Evolutionary conservation across 345 rosid species (phyloP).

Genomic region (Angophora floribunda): DNA sequence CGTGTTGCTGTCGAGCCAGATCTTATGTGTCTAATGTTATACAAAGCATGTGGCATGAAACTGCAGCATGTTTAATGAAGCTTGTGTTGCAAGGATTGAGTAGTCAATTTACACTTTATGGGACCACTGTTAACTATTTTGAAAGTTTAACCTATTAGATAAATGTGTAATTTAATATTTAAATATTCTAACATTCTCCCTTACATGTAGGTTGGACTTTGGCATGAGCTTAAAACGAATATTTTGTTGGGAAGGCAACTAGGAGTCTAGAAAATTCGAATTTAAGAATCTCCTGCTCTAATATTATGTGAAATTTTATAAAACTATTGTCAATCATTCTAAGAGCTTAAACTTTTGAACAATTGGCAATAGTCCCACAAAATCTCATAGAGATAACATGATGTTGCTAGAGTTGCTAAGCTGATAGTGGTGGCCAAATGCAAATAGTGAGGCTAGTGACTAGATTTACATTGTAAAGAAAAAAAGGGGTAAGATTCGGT

Average conservation of each 20-base stretch:
- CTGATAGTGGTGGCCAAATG: neutral
- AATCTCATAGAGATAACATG: neutral
- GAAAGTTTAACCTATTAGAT: neutral
- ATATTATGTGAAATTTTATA: neutral
- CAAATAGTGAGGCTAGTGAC: neutral
- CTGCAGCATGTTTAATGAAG: neutral
- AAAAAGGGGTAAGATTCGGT: neutral
- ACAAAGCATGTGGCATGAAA: neutral
- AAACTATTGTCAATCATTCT: too few species aligned
- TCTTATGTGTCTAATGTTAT: neutral
- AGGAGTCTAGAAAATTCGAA: neutral
- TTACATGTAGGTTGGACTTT: neutral
- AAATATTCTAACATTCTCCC: too few species aligned
- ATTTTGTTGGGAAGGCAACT: neutral
- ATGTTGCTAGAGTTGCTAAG: neutral
- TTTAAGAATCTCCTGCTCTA: neutral
- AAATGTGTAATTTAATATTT: too few species aligned
- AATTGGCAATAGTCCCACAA: too few species aligned
- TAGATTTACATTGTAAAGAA: neutral
- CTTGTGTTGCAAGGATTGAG: neutral
- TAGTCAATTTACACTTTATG: too few species aligned
- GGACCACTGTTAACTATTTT: fast-evolving
- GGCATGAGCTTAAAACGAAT: neutral
- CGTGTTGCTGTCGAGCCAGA: neutral
- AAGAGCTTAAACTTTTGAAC: neutral